Evolutionary conservation across 371 early-diverging fungal species (phyloP), one percentile per base, ranked within the genome.

Genomic region (Actinomucor elegans): DNA sequence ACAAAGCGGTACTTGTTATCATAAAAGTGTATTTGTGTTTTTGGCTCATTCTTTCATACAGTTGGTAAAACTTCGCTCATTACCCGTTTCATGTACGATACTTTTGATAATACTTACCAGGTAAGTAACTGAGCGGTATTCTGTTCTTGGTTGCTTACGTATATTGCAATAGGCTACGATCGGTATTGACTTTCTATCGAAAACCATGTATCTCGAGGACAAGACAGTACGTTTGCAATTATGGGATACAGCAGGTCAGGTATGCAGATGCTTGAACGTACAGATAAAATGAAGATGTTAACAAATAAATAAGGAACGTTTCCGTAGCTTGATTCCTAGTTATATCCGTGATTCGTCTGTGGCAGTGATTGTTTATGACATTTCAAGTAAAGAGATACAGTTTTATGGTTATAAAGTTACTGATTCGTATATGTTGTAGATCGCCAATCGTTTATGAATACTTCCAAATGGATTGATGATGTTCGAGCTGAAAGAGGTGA

Each of bases 201-300:
- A 99, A 79, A 99, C 99, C 14, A 94, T 99, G 91, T 93, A 94
- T 63, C 68, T 99, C 48, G 98, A 97, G 59, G 96, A 95, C 71
- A 90, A 94, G 34, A 96, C 94, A 5, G 91, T 98, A 20, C 88
- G 99, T 45, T 83, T 99, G 37, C 99, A 99, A 77, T 86, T 99
- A 48, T 99, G 99, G 99, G 99, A 99, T 73, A 99, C 99, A 21
- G 99, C 99, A 35, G 99, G 99, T 17, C 99, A 99, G 83, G 96
- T 60, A 36, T 34, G 34, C 34, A 34, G 12, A 10, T 34, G 15
- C 34, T n/a, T 7, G n/a, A 34, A 34, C 34, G 34, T 4, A 34
- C 34, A 34, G 15, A 34, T 32, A 37, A n/a, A 10, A 23, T 41
- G 17, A 37, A 18, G 37, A 8, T 37, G 15, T 15, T n/a, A 17